A percentile compares a stretch with the other conserved stretches of the same genome.
Evolutionary conservation across 2,329 filamentous ascomycete species (phyloP).

Genomic region (Fusarium poae): DNA sequence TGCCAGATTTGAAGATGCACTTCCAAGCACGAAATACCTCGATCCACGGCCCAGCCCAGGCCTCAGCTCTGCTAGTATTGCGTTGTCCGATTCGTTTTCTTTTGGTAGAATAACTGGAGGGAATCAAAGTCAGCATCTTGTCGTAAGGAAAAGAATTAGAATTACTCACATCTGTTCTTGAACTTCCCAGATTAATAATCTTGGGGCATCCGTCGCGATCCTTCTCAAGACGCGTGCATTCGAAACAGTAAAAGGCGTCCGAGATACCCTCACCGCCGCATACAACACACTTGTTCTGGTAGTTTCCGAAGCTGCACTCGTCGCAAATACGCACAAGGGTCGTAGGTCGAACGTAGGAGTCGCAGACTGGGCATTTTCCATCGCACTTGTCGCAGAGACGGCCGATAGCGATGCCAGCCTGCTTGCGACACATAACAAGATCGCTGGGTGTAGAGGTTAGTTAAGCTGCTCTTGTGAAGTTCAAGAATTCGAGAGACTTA

Average conservation of each 20-base stretch:
- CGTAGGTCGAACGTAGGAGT: slow-evolving; percentile 97
- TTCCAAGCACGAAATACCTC: slow-evolving; percentile 30
- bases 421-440: slow-evolving; percentile 99
- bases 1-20: slow-evolving; percentile 35
- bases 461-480: not conserved
- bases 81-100: slow-evolving; percentile 72
- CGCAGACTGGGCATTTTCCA: slow-evolving; percentile 98
- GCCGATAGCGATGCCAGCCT: slow-evolving; percentile 96
- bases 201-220: slow-evolving; percentile 98
- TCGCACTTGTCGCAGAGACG: slow-evolving; percentile 99
- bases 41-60: slow-evolving; percentile 62
- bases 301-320: slow-evolving; percentile 99
- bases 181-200: slow-evolving; percentile 98
- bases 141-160: not conserved
- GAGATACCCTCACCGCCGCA: slow-evolving; percentile 98
- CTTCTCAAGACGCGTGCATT: slow-evolving; percentile 96
- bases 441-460: slow-evolving; percentile 69
- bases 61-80: slow-evolving; percentile 65
- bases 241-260: slow-evolving; percentile 99
- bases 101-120: slow-evolving; percentile 71
- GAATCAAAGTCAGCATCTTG: slow-evolving; percentile 37
- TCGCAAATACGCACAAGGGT: slow-evolving; percentile 98
- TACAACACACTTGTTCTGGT: slow-evolving; percentile 99
- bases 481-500: slow-evolving; percentile 59
- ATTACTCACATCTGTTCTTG: slow-evolving; percentile 84